Conservation (phyloP, 768 basidiomycete species). For the Tricholoma matsutake region DNA sequence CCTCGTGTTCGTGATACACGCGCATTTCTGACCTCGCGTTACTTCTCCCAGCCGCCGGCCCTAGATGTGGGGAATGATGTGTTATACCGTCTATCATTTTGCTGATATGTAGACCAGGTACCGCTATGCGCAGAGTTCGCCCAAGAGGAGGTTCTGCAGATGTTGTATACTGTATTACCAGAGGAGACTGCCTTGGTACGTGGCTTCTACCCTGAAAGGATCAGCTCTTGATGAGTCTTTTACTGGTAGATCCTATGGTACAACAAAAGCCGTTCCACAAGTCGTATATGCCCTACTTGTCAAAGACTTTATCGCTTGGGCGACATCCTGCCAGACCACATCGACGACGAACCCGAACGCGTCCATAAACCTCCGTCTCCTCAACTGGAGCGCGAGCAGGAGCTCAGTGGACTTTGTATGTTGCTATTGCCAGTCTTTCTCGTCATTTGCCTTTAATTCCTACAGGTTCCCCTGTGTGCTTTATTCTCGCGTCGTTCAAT, state of each 20-base stretch:
- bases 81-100: not conserved
- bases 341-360: conserved; percentile 24
- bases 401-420: conserved; percentile 77
- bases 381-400: conserved; percentile 55
- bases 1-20: conserved; percentile 67
- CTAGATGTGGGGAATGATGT: conserved; percentile 35
- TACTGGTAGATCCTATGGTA: conserved; percentile 72
- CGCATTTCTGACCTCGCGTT: conserved; percentile 61
- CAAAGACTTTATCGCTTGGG: conserved; percentile 69
- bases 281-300: conserved; percentile 78
- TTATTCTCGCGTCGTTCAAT: conserved; percentile 66
- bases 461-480: conserved; percentile 76
- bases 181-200: conserved; percentile 70
- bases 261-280: conserved; percentile 71
- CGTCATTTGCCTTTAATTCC: not conserved
- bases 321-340: conserved; percentile 54
- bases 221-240: not conserved
- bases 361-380: conserved; percentile 27
- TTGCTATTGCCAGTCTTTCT: conserved; percentile 5
- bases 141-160: conserved; percentile 69
- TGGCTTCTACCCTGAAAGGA: conserved; percentile 4
- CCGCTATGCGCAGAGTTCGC: conserved; percentile 76
- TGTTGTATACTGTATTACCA: conserved; percentile 66
- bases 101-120: conserved; percentile 32
- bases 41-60: conserved; percentile 64